Conservation (phyloP, 2,329 filamentous ascomycete species). For the Hymenoscyphus occultus region DNA sequence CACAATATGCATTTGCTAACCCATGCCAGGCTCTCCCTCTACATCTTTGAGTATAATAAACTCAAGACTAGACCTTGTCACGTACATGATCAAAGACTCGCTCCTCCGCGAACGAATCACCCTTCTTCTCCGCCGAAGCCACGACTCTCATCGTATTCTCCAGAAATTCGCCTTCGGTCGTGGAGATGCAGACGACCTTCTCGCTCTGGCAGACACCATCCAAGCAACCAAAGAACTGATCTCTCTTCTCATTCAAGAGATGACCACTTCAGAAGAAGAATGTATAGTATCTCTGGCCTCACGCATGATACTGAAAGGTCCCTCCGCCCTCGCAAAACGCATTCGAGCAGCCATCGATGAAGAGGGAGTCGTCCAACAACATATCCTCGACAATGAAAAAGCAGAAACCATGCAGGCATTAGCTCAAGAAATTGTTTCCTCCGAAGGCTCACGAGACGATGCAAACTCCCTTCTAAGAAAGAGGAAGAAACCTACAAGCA, state of each 20-base stretch:
- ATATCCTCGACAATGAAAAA: conserved; percentile 71
- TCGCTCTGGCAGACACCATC: conserved; percentile 80
- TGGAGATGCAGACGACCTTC: conserved; percentile 87
- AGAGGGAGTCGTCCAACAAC: conserved; percentile 79
- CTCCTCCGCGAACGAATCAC: conserved; percentile 68
- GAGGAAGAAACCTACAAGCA: conserved; percentile 45
- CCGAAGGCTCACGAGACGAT: conserved; percentile 61
- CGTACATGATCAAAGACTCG: conserved; percentile 64
- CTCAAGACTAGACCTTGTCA: conserved; percentile 76
- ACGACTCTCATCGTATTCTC: conserved; percentile 84
- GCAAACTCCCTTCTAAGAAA: conserved; percentile 43
- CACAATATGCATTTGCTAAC: conserved; percentile 15
- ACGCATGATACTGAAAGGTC: conserved; percentile 65
- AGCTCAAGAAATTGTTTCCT: conserved; percentile 66
- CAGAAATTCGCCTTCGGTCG: conserved; percentile 92
- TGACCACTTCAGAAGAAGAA: conserved; percentile 18
- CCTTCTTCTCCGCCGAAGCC: conserved; percentile 66
- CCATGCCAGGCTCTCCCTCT: conserved; percentile 66
- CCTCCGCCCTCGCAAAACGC: conserved; percentile 63
- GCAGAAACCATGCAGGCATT: conserved; percentile 68
- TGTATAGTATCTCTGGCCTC: conserved; percentile 47
- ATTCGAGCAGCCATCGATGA: conserved; percentile 86
- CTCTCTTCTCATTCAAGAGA: conserved; percentile 40
- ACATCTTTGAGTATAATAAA: conserved; percentile 80
- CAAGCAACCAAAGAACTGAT: conserved; percentile 67